Conservation (phyloP, 352 stramenopile species). For the Vaucheria bursata region DNA sequence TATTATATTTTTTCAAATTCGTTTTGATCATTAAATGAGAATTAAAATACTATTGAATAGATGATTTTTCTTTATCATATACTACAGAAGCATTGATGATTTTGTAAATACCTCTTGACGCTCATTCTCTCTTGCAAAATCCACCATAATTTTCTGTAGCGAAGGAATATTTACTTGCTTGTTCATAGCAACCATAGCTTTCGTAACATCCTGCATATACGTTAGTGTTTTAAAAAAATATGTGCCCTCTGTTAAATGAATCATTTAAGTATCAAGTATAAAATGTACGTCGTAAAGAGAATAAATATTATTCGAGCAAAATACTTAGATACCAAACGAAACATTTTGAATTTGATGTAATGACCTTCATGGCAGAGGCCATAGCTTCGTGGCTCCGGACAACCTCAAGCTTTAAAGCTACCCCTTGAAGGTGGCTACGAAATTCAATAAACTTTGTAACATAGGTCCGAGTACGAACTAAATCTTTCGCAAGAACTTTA, state of each 20-base stretch:
- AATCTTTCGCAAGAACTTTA: constrained; percentile 71
- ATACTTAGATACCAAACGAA: constrained; percentile 43
- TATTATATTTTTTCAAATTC: too few relatives aligned
- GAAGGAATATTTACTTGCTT: constrained; percentile 72
- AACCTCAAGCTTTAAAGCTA: constrained; percentile 83
- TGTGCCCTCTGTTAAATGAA: too few relatives aligned
- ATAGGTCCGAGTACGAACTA: constrained; percentile 86
- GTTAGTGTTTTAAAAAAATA: too few relatives aligned
- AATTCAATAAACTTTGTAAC: constrained; percentile 97
- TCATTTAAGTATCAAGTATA: too few relatives aligned
- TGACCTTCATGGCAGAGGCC: constrained; percentile 75
- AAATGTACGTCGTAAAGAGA: too few relatives aligned
- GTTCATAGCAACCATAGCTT: constrained; percentile 58
- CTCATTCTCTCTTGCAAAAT: constrained; percentile 95
- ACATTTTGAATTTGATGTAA: not conserved
- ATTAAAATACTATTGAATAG: too few relatives aligned
- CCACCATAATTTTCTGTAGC: constrained; percentile 95
- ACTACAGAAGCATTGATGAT: not conserved
- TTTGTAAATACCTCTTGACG: constrained; percentile 51
- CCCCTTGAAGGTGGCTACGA: constrained; percentile 86
- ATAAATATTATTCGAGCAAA: not conserved
- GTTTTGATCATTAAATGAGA: too few relatives aligned
- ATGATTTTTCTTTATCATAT: not conserved
- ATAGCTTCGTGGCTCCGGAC: constrained; percentile 93
- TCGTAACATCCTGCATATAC: constrained; percentile 53